Evolutionary conservation across 257 asterid species (phyloP).

Genomic region (Capsicum pubescens): DNA sequence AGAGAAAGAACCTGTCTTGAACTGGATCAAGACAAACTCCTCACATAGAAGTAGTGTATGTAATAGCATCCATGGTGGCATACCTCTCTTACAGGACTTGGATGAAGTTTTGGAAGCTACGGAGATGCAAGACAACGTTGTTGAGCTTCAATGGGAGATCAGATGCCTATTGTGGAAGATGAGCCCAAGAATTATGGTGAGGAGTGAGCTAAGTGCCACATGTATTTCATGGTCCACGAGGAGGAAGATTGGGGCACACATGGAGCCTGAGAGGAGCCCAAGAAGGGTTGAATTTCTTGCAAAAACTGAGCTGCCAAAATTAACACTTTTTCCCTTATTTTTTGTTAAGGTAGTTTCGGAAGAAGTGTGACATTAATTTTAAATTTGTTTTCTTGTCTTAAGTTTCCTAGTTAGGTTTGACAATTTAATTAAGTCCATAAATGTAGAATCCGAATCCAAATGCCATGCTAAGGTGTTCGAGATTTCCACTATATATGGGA

Average conservation of each 20-base stretch:
- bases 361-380: neutral
- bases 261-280: neutral
- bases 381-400: too few species aligned
- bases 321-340: neutral
- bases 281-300: neutral
- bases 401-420: neutral
- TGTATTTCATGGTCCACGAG: neutral
- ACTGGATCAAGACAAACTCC: conserved; percentile 4
- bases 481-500: neutral
- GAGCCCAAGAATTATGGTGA: neutral
- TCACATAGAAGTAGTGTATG: neutral
- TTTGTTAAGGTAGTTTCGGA: neutral
- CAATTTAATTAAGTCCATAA: neutral
- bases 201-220: conserved; percentile 2
- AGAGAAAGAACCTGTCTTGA: conserved; percentile 8
- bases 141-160: neutral
- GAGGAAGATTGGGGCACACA: neutral
- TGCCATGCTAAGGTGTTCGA: neutral
- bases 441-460: neutral
- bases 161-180: neutral
- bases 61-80: neutral
- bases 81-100: neutral
- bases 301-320: neutral
- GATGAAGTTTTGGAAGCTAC: neutral
- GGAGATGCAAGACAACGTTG: neutral